Percentiles rank a stretch among this genome's conserved stretches.
These are phyloP conservation scores for Malus asiatica DNA, from an alignment of 306 rosid genomes.

Conservation along the genomic window DNA sequence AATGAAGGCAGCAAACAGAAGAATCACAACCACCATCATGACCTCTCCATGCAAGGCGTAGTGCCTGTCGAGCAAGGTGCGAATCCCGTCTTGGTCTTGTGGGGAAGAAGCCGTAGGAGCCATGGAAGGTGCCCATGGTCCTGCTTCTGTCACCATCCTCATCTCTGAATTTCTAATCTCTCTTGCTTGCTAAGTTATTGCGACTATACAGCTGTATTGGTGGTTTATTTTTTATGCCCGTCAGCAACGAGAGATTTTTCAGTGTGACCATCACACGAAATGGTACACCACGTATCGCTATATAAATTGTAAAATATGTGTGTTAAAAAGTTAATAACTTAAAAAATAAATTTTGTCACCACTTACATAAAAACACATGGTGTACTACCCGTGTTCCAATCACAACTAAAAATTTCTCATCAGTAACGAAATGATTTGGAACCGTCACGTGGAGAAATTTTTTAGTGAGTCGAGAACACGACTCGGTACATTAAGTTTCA, in stretches of 20 bases:
- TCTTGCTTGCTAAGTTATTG: neutral
- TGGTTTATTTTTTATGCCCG: neutral
- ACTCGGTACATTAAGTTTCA: no score
- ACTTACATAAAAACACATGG: no score
- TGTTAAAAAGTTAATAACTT: no score
- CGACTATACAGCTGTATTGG: neutral
- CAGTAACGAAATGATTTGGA: neutral
- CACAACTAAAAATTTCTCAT: no score
- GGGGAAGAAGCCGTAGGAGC: conserved; percentile 8
- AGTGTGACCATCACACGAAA: no score
- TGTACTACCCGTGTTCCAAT: no score
- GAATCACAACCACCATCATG: conserved; percentile 26
- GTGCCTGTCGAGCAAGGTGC: conserved; percentile 27
- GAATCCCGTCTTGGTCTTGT: conserved; percentile 18
- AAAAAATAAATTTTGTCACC: no score
- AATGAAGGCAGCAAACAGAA: conserved; percentile 33
- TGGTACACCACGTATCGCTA: no score
- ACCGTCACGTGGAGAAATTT: neutral
- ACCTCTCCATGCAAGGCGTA: conserved; percentile 48
- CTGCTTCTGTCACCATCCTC: neutral
- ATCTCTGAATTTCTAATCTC: neutral
- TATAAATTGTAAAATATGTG: no score
- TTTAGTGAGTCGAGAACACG: no score
- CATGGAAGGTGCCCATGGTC: conserved; percentile 11
- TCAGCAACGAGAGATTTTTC: neutral